Base-by-base conservation (phyloP, 2,329 filamentous ascomycete species). In the Alternaria longipes region DNA sequence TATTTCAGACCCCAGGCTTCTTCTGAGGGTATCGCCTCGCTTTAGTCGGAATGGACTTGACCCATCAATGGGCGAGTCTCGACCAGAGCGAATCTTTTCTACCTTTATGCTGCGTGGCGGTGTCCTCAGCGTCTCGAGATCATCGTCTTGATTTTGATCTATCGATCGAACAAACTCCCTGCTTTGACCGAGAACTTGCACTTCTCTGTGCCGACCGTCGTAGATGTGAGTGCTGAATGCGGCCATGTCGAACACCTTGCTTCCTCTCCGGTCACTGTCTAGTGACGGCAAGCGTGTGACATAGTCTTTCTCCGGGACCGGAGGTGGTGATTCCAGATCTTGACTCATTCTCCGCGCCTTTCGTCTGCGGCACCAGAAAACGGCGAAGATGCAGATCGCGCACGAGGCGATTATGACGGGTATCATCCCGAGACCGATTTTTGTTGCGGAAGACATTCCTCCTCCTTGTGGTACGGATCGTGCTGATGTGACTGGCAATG, bases 41-140 rank as follows among this genome's bases (percentile, higher is more conserved):
- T 72, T 76, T 18, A 75, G 54, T 8, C 68, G 68, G 42, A 76
- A 76, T 11, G 75, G 73, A 42, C 67, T 74, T 2, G 62, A 63
- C 16, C 65, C 62, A 51, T 76, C 74, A 30, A 77, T 73, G 7
- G 74, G 74, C 14, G 69, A 73, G 22, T 75, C 73, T 22, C 41
- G 46, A 18, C 55, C 42, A 9, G 47, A 60, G 24, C 36, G 22
- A 18, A 20, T 11, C 38, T 44, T 50, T 49, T 40, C 57, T 9
- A 50, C 46, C 8, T 51, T 59, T 20, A 51, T 44, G 22, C 46
- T 57, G 28, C 30, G 46, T 9, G 56, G 26, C 32, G 50, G 50
- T 9, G 56, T 59, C 38, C 22, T 44, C 20, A 41, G 11, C 24
- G 41, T 58, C 20, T 40, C 58, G 8, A 55, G 46, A 14, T 50